Base-by-base conservation (phyloP, 2,329 filamentous ascomycete genomes). In the Botryosphaeria agaves region DNA sequence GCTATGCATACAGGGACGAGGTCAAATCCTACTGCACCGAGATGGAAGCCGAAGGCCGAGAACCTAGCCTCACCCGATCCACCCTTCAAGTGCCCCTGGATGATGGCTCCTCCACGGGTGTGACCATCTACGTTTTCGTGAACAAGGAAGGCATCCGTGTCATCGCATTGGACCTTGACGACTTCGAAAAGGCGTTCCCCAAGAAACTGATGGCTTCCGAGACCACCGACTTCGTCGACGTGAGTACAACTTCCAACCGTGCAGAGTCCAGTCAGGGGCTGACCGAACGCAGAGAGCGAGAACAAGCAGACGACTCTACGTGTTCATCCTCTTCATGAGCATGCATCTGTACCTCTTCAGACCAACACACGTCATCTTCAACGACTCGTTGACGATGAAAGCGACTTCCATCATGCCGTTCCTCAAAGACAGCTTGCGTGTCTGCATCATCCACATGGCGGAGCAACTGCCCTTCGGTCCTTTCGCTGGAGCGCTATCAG, bases 401-500 rank as follows among this genome's bases (percentile, higher is more conserved):
- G 26, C 26, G 8, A 28, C 26, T 14, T 28, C 26, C 9, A 4
- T 28, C 11, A 28, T 28, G 26, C 16, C 26, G 4, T 9, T 14
- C 14, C 16, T 28, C 14, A 14, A 28, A 14, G 14, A 14, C 26
- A 7, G 9, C 3, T 9, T 9, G 9, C 26, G 26, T 14, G 8
- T 28, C 9, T 28, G 12, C 16, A 14, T 28, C 14, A 14, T 17
- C 3, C 26, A 28, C 26, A 28, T 14, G 4, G 26, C 26, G 14
- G 26, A 28, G 14, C 26, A 28, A 14, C 26, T 28, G 4, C 32
- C 20, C 24, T 20, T 38, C 23, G 15, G 26, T 20, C 29, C 29
- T 28, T 25, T 33, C 29, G 24, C 29, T 33, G 25, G 28, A 30
- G 16, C 36, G 9, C 32, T 40, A 8, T 29, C 37, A 7, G 36